phyloP scores from a whole-genome alignment of 495 filamentous ascomycete species.

The Penicillium manginii region DNA sequence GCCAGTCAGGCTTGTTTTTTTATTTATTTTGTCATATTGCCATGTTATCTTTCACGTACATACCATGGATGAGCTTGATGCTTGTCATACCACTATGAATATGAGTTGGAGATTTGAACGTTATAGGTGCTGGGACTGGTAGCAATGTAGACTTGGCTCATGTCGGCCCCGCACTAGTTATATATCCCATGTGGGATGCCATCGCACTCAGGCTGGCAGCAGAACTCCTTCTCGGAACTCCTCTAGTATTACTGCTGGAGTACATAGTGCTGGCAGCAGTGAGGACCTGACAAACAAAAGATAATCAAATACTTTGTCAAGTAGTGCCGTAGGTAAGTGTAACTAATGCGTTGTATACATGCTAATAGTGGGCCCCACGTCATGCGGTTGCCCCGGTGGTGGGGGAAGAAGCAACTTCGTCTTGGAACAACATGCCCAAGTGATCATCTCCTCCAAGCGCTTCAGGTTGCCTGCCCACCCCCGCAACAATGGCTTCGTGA shows the following conservation, averaged over 20 bases:
- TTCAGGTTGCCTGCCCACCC: slow-evolving; percentile 11
- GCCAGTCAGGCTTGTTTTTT: slow-evolving; percentile 2
- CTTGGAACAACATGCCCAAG: too few relatives aligned
- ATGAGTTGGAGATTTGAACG: slow-evolving; percentile 10
- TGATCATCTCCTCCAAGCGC: slow-evolving; percentile 8
- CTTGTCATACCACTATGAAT: slow-evolving; percentile 33
- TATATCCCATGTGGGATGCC: too few relatives aligned
- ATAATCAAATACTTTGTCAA: background rate
- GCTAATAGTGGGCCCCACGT: slow-evolving; percentile 23
- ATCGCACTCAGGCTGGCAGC: too few relatives aligned
- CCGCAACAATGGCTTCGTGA: slow-evolving; percentile 49
- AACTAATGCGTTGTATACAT: background rate
- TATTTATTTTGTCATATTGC: slow-evolving; percentile 2
- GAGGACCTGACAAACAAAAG: background rate
- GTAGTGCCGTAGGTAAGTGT: too few relatives aligned
- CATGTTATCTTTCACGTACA: slow-evolving; percentile 29
- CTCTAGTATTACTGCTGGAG: background rate
- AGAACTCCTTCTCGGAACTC: too few relatives aligned
- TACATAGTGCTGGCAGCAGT: too few relatives aligned
- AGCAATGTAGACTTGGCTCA: too few relatives aligned
- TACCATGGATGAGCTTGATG: slow-evolving; percentile 28
- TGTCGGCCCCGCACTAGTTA: too few relatives aligned
- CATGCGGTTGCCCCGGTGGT: slow-evolving; percentile 44
- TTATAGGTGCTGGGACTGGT: too few relatives aligned
- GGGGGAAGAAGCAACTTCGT: slow-evolving; percentile 25